These are phyloP conservation scores for Rhodotorula mucilaginosa DNA, from an alignment of 1,284 basidiomycete species.

Conservation along the genomic window DNA sequence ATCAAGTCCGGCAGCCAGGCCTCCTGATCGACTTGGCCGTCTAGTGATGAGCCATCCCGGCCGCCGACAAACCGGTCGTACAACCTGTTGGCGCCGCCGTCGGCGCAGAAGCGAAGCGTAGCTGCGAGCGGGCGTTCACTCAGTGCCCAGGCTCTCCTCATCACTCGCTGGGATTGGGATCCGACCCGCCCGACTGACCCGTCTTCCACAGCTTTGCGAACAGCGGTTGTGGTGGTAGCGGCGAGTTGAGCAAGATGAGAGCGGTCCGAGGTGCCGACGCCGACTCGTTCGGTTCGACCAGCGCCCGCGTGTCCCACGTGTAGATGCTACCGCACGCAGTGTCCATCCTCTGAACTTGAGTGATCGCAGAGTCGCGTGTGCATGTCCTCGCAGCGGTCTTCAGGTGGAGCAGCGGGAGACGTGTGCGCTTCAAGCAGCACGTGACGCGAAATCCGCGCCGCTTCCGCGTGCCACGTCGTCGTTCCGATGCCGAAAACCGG, in stretches of 20 bases:
- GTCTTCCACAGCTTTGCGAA: slow-evolving; percentile 68
- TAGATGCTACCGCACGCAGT: neutral
- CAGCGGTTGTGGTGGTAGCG: slow-evolving; percentile 63
- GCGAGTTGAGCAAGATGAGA: slow-evolving; percentile 84
- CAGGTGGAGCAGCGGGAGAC: neutral
- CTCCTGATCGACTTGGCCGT: slow-evolving; percentile 11
- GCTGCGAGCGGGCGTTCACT: slow-evolving; percentile 28
- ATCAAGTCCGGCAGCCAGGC: slow-evolving; percentile 80
- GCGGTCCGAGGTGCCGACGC: slow-evolving; percentile 50
- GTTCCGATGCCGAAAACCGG: neutral
- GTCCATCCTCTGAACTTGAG: neutral
- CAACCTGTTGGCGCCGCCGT: slow-evolving; percentile 89
- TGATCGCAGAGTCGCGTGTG: neutral
- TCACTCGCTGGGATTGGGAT: no score
- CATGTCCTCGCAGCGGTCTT: neutral
- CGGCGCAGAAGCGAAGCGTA: slow-evolving; percentile 65
- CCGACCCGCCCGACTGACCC: slow-evolving; percentile 46
- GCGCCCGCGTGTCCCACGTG: slow-evolving; percentile 28
- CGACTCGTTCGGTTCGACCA: slow-evolving; percentile 5
- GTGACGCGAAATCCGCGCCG: neutral
- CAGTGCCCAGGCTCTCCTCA: no score
- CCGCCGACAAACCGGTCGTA: slow-evolving; percentile 59
- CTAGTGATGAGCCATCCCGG: slow-evolving; percentile 4
- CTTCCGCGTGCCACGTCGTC: neutral
- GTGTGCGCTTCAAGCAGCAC: neutral